Conservation (phyloP, 768 basidiomycete species). For the Xanthoconium purpureum region DNA sequence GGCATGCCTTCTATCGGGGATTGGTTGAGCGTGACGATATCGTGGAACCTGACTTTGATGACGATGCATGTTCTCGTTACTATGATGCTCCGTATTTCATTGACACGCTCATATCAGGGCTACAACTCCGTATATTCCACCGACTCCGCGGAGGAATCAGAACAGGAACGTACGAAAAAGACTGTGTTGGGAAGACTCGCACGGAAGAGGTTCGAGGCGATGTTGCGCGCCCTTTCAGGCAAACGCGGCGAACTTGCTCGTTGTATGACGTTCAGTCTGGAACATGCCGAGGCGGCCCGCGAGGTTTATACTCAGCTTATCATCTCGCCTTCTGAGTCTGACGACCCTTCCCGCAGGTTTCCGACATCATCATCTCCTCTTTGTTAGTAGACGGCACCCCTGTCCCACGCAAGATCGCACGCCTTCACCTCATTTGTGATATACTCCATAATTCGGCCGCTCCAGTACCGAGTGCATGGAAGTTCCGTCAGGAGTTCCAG, state of each 20-base stretch:
- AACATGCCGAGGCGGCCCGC: constrained; percentile 92
- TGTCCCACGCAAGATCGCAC: constrained; percentile 95
- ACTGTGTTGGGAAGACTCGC: constrained; percentile 76
- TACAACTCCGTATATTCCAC: constrained; percentile 88
- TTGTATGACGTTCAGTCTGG: constrained; percentile 96
- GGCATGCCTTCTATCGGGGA: constrained; percentile 68
- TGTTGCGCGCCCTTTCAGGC: constrained; percentile 84
- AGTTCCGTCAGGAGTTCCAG: constrained; percentile 94
- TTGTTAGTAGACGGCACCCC: constrained; percentile 88
- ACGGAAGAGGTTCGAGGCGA: constrained; percentile 81
- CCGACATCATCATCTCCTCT: constrained; percentile 87
- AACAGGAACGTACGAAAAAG: constrained; percentile 78
- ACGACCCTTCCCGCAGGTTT: constrained; percentile 51
- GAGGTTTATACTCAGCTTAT: constrained; percentile 52
- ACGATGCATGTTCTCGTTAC: constrained; percentile 53
- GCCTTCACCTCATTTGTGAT: constrained; percentile 94
- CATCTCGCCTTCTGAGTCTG: background rate
- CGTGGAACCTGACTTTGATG: constrained; percentile 72
- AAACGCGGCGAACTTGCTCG: constrained; percentile 87
- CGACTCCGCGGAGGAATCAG: constrained; percentile 92
- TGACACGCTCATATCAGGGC: constrained; percentile 47
- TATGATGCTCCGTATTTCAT: background rate
- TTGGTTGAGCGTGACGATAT: constrained; percentile 56
- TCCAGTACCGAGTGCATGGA: constrained; percentile 94
- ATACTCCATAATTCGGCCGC: constrained; percentile 97